A percentile compares a stretch with the other conserved stretches of the same genome.
Evolutionary conservation across 2,329 filamentous ascomycete species (phyloP).

Genomic region (Monosporascus sp.): DNA sequence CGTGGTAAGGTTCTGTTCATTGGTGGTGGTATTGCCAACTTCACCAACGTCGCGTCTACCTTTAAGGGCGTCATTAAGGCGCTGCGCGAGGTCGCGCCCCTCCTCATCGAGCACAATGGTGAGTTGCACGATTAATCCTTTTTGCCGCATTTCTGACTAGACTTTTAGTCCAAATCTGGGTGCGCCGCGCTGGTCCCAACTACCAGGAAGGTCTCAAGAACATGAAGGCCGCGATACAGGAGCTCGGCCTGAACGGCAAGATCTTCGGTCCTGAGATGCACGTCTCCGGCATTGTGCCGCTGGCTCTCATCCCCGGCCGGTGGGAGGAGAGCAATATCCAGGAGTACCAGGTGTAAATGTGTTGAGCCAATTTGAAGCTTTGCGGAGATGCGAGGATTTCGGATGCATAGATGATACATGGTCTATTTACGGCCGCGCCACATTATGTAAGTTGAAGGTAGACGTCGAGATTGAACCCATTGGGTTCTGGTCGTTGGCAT

Average conservation of each 20-base stretch:
- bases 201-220: slow-evolving; percentile 99
- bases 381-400: not conserved
- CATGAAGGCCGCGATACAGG: slow-evolving; percentile 94
- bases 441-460: not conserved
- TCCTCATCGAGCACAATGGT: slow-evolving; percentile 83
- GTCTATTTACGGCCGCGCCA: not conserved
- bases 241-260: slow-evolving; percentile 73
- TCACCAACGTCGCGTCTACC: slow-evolving; percentile 98
- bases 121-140: not conserved
- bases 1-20: slow-evolving; percentile 99
- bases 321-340: slow-evolving; percentile 56
- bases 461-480: not conserved
- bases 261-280: slow-evolving; percentile 79
- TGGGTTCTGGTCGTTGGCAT: not conserved
- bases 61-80: slow-evolving; percentile 99
- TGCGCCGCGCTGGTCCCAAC: slow-evolving; percentile 84
- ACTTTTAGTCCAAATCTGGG: slow-evolving; percentile 82
- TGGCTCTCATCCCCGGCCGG: slow-evolving; percentile 69
- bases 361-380: slow-evolving; percentile 5
- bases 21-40: slow-evolving; percentile 99
- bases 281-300: slow-evolving; percentile 91
- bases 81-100: slow-evolving; percentile 79
- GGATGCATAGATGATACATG: not conserved
- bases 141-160: not conserved
- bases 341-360: slow-evolving; percentile 54